Conservation (phyloP, 2,329 filamentous ascomycete genomes). For the Tolypocladium paradoxum region DNA sequence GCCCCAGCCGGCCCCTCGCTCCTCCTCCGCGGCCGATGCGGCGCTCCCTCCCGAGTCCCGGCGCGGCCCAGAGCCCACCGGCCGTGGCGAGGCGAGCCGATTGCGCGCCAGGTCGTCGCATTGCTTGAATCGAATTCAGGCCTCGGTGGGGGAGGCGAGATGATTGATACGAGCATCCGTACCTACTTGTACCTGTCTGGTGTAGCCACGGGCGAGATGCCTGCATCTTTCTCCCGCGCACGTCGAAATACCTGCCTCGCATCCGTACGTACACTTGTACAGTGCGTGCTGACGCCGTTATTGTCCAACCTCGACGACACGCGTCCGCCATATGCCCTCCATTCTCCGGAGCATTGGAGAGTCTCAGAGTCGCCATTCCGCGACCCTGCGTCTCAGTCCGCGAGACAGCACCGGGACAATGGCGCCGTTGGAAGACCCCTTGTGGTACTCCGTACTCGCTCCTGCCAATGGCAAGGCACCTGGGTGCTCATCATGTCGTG, state of each 20-base stretch:
- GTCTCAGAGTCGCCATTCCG: not conserved
- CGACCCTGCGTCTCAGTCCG: not conserved
- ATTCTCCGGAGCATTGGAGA: not conserved
- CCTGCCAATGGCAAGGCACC: too few species aligned
- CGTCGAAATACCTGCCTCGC: not conserved
- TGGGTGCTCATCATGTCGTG: not conserved
- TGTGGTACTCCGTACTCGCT: too few species aligned
- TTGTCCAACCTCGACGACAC: not conserved
- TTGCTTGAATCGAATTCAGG: not conserved
- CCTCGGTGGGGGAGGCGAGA: not conserved
- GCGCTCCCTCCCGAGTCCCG: not conserved
- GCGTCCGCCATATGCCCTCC: not conserved
- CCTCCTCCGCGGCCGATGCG: conserved; percentile 1
- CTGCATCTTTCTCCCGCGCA: not conserved
- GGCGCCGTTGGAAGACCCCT: not conserved
- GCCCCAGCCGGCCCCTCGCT: not conserved
- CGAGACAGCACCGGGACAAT: not conserved
- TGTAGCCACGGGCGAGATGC: not conserved
- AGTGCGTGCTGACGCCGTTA: too few species aligned
- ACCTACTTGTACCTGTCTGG: too few species aligned
- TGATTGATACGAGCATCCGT: too few species aligned
- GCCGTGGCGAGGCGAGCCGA: not conserved
- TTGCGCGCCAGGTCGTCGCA: not conserved
- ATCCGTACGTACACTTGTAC: too few species aligned
- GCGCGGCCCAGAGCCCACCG: not conserved